phyloP scores from a whole-genome alignment of 2,329 filamentous ascomycete species.

The Colletotrichum higginsianum region DNA sequence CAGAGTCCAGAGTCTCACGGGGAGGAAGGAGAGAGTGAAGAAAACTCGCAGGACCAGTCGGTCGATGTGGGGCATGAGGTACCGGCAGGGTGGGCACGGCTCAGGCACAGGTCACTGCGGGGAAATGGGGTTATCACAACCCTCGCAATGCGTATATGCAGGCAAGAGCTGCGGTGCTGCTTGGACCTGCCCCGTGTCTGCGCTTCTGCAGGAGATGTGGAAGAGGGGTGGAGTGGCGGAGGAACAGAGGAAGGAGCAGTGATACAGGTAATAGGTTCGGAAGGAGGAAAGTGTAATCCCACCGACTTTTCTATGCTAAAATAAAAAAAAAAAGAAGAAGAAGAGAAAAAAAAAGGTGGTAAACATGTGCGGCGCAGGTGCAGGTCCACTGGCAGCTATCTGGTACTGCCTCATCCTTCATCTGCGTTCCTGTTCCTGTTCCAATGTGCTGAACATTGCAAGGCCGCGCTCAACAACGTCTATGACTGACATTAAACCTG shows the following conservation, averaged over 20 bases:
- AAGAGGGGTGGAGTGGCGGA: background rate
- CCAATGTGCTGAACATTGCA: background rate
- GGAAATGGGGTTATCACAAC: background rate
- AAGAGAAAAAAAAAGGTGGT: too few relatives aligned
- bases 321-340: too few relatives aligned
- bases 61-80: background rate
- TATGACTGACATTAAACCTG: background rate
- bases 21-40: conserved; percentile 7
- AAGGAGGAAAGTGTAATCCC: background rate
- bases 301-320: background rate
- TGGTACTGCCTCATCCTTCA: background rate
- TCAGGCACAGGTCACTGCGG: conserved; percentile 29
- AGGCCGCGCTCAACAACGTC: background rate
- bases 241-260: background rate
- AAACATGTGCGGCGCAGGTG: background rate
- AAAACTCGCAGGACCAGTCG: conserved; percentile 5
- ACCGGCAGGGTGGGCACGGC: conserved; percentile 19
- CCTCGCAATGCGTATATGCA: background rate
- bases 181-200: conserved; percentile 1
- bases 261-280: background rate
- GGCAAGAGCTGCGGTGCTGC: conserved; percentile 9
- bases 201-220: background rate
- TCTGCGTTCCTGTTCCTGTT: background rate
- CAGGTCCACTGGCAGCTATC: background rate
- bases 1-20: background rate